Percentiles rank a stretch among this genome's conserved stretches.
phyloP scores from a whole-genome alignment of 2,329 filamentous ascomycete species.

The Cadophora gregata region DNA sequence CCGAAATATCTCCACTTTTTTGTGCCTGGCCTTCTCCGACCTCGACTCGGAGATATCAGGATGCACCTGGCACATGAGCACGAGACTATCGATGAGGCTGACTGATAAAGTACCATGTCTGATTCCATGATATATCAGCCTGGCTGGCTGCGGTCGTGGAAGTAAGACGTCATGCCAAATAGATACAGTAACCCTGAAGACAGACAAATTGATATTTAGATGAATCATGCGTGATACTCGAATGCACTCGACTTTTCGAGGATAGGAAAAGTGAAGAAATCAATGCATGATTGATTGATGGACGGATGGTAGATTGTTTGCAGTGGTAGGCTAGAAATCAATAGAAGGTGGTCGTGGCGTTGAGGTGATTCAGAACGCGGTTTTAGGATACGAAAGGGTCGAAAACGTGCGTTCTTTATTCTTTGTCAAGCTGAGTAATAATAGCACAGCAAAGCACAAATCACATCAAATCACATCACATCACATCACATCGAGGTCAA shows the following conservation, averaged over 20 bases:
- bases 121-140: not conserved
- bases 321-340: slow-evolving; percentile 6
- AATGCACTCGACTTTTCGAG: not conserved
- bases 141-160: not conserved
- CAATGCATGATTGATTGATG: not conserved
- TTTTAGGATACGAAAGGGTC: not conserved
- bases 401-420: slow-evolving; percentile 9
- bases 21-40: not conserved
- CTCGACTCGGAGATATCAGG: too few relatives aligned
- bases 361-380: slow-evolving; percentile 2
- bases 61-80: not conserved
- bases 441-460: not conserved
- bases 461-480: not conserved
- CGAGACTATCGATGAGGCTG: not conserved
- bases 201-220: not conserved
- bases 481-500: not conserved
- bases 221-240: not conserved
- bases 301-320: not conserved
- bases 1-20: slow-evolving; percentile 8
- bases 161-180: slow-evolving; percentile 23
- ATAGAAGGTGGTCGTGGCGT: slow-evolving; percentile 10
- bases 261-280: not conserved
- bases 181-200: too few relatives aligned
- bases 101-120: slow-evolving; percentile 5
- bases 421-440: slow-evolving; percentile 15